Base-by-base conservation (phyloP, 176 grass and related monocot species). In the Carex myosuroides region DNA sequence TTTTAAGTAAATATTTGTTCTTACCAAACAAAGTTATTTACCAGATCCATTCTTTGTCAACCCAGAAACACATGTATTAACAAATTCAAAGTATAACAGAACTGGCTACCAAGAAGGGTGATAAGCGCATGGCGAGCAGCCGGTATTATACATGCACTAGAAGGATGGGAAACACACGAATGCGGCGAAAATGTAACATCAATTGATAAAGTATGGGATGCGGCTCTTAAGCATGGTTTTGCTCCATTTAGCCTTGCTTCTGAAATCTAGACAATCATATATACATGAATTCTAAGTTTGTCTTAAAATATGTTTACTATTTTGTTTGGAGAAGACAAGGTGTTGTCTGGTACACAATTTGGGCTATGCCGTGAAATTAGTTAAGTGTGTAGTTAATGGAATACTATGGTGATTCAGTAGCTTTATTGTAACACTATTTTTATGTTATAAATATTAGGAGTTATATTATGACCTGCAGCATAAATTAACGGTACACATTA, bases 101-200 rank as follows among this genome's bases (percentile, higher is more conserved):
- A 98, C 64, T 98, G 95, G 95, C 60, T 98, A 33, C 95, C 92
- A 18, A 95, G 95, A 85, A 98, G 88, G 86, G 91, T 98, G 17
- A 95, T 98, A 89, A 98, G 92, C 58, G 92, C 95, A 68, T 93
- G 87, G 86, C 91, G 91, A n/a, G 75, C 90, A 20, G 88, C 92
- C 9, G 92, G 92, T 60, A 92, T 98, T 61, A 70, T 95, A 57
- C 92, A 98, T 88, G 92, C 88, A 0, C 84, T 98, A 65, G 92
- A 98, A 77, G 89, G 83, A 46, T 95, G 89, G 92, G 78, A 64
- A n/a, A 79, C 82, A 16, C 79, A 98, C 3, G 95, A 98, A 82
- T 95, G 92, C 17, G 95, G 92, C 57, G 86, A 91, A 17, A 83
- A 12, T 4, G 87, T 92, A 2, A 78, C 73, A 18, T 57, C 73